Base-by-base conservation (phyloP, 2,329 filamentous ascomycete species). In the Akanthomyces uredinophilus region DNA sequence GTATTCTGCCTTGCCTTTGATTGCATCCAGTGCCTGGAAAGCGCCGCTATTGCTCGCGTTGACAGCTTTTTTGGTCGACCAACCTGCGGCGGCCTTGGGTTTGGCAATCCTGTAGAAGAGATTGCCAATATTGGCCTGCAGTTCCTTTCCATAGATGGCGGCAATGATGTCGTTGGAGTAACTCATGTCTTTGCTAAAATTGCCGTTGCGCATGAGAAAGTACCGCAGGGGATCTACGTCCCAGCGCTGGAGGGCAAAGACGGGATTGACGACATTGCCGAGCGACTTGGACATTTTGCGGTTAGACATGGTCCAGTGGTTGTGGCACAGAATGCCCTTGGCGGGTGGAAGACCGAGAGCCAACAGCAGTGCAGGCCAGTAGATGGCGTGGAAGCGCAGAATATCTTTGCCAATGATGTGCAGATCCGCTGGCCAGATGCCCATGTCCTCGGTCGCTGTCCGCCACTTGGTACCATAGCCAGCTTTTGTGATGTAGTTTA, bases 351-450 rank as follows among this genome's bases (percentile, higher is more conserved):
- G 80, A 57, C 88, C 87, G 16, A 97, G 79, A 1, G 95, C 94
- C 83, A 99, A 89, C 18, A 99, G 86, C 68, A 99, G 89, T 4
- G 95, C 95, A 0, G 95, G 95, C 95, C 96, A 99, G 79, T 99
- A 99, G 53, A 99, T 88, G 74, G 91, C 94, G 73, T 99, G 96
- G 75, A 99, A 99, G 20, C 92, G 89, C 62, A 96, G 81, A 66
- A 99, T 99, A 73, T 99, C 95, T 75, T 99, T 99, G 54, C 95
- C 95, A 61, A 99, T 88, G 29, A 99, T 86, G 51, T 99, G 95
- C 20, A 95, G 83, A 73, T 99, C 88, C 10, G 92, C 91, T 5
- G 95, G 95, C 94, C 95, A 99, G 27, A 90, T 87, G 55, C 83
- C 83, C 22, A 77, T 78, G 16, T 79, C 73, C 64, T 89, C 85